Evolutionary conservation across 768 basidiomycete genomes (phyloP).

Genomic region (Obba rivulosa): DNA sequence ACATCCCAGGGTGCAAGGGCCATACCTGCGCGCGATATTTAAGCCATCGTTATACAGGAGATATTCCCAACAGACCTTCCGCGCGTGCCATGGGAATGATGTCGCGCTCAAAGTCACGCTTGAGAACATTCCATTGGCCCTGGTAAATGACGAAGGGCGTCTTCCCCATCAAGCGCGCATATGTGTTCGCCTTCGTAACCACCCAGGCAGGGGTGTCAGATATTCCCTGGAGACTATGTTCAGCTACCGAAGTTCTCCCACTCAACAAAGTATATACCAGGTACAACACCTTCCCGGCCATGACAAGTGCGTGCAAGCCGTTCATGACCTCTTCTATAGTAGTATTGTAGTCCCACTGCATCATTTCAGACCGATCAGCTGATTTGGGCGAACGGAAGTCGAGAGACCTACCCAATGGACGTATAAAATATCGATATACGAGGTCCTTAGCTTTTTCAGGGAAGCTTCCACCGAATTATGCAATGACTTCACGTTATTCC

Average conservation of each 20-base stretch:
- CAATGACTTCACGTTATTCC: constrained; percentile 34
- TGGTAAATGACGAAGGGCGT: constrained; percentile 31
- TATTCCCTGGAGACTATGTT: constrained; percentile 14
- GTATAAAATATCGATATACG: constrained; percentile 56
- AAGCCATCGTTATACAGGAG: background rate
- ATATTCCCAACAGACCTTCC: constrained; percentile 19
- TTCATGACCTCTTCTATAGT: constrained; percentile 12
- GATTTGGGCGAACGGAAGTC: constrained; percentile 17
- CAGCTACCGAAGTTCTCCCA: constrained; percentile 17
- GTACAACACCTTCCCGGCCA: constrained; percentile 4
- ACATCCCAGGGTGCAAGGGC: constrained; percentile 21
- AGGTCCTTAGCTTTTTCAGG: constrained; percentile 47
- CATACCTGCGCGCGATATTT: constrained; percentile 9
- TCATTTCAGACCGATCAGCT: too few relatives aligned
- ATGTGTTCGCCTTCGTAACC: constrained; percentile 33
- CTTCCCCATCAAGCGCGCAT: constrained; percentile 33
- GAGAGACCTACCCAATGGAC: constrained; percentile 35
- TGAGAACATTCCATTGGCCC: constrained; percentile 29
- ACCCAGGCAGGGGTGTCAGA: constrained; percentile 33
- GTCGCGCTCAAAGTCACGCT: constrained; percentile 35
- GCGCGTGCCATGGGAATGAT: constrained; percentile 32
- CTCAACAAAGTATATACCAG: constrained; percentile 37
- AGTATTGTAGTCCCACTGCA: constrained; percentile 43
- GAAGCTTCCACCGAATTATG: constrained; percentile 27
- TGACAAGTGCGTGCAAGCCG: constrained; percentile 5